Percentiles rank a stretch among this genome's conserved stretches.
Conservation (phyloP, 2,329 filamentous ascomycete species). For the Didymella lethalis region DNA sequence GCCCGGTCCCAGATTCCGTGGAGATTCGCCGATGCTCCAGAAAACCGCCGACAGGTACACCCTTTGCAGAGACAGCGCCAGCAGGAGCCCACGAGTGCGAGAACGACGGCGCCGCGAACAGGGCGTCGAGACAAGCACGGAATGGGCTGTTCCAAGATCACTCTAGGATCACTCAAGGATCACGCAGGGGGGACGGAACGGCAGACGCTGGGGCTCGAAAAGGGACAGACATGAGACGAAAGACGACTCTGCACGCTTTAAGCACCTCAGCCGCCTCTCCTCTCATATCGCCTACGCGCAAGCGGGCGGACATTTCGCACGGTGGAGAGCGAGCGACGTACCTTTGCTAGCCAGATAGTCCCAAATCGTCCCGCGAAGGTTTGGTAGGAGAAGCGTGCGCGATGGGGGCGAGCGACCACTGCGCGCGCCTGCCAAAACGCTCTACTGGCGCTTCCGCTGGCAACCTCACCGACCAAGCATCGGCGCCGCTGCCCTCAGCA, state of each 20-base stretch:
- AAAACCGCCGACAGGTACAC: slow-evolving; percentile 19
- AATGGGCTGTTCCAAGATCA: slow-evolving; percentile 37
- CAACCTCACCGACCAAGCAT: slow-evolving; percentile 22
- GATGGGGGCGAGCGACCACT: slow-evolving; percentile 26
- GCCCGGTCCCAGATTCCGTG: slow-evolving; percentile 19
- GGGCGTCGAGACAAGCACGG: slow-evolving; percentile 34
- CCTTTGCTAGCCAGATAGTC: slow-evolving; percentile 21
- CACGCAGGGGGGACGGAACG: slow-evolving; percentile 34
- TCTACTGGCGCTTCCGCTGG: slow-evolving; percentile 34
- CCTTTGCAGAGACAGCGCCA: background rate
- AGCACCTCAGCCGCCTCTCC: slow-evolving; percentile 30
- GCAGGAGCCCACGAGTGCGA: slow-evolving; percentile 9
- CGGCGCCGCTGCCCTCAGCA: slow-evolving; percentile 12
- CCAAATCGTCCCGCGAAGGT: slow-evolving; percentile 29
- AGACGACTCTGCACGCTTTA: slow-evolving; percentile 39
- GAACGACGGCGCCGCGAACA: slow-evolving; percentile 17
- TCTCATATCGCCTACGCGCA: slow-evolving; percentile 36
- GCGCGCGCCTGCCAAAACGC: slow-evolving; percentile 33
- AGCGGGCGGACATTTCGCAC: slow-evolving; percentile 16
- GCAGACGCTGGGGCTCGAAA: slow-evolving; percentile 30
- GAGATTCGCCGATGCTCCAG: slow-evolving; percentile 10
- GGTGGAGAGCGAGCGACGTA: slow-evolving; percentile 21
- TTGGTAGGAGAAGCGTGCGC: slow-evolving; percentile 20
- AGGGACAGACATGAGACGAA: slow-evolving; percentile 41
- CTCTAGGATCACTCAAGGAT: slow-evolving; percentile 36